Percentiles rank a stretch among this genome's conserved stretches.
These are phyloP conservation scores for Sphaerulina vaccinii DNA, from an alignment of 2,329 filamentous ascomycete species.

Conservation along the genomic window DNA sequence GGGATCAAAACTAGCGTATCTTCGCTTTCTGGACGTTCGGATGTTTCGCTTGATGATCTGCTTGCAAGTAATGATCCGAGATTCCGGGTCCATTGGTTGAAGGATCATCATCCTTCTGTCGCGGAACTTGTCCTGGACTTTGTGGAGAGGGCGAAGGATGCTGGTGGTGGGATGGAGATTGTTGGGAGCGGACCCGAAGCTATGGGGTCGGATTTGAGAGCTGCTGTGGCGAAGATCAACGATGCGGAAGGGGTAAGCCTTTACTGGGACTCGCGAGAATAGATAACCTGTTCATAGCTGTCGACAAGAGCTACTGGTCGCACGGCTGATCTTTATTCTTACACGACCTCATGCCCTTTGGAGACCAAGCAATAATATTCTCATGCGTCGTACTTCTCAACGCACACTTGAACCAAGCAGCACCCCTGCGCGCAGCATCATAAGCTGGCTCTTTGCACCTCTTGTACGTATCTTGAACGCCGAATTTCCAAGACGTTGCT, in stretches of 20 bases:
- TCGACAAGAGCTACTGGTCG: no score
- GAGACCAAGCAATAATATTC: no score
- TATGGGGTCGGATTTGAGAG: slow-evolving; percentile 32
- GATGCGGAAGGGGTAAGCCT: slow-evolving; percentile 19
- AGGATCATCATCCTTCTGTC: slow-evolving; percentile 28
- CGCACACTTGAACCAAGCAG: no score
- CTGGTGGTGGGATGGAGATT: slow-evolving; percentile 27
- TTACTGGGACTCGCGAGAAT: slow-evolving; percentile 34
- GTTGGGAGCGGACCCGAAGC: slow-evolving; percentile 33
- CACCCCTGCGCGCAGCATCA: no score
- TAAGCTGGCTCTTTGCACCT: no score
- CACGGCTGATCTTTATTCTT: no score
- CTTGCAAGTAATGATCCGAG: slow-evolving; percentile 19
- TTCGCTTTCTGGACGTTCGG: not conserved
- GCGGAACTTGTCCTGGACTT: slow-evolving; percentile 29
- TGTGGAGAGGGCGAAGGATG: slow-evolving; percentile 21
- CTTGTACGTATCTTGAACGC: no score
- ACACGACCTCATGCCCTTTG: no score
- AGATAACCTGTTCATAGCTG: no score
- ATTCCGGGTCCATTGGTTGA: slow-evolving; percentile 28
- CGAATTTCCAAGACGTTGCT: no score
- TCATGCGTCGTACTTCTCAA: no score
- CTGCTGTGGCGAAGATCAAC: slow-evolving; percentile 22
- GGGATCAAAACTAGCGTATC: slow-evolving; percentile 1
- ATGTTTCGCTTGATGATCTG: slow-evolving; percentile 17